These are phyloP conservation scores for Graphilbum ipis-grandicollis DNA, from an alignment of 2,329 filamentous ascomycete species.

Conservation along the genomic window DNA sequence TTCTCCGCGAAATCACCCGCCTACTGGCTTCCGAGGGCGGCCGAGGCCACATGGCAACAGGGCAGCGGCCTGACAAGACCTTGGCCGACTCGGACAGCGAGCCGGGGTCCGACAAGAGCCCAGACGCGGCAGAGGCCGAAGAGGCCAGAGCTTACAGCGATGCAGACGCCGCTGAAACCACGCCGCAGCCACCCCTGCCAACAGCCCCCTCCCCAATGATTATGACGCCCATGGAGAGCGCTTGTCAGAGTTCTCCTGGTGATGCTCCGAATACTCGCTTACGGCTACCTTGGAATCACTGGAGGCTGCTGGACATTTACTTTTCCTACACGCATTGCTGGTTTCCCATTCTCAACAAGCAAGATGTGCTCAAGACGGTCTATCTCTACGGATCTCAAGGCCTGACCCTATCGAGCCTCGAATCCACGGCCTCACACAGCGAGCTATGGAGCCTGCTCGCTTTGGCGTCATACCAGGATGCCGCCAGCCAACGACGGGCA, in stretches of 20 bases:
- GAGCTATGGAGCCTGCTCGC: constrained; percentile 44
- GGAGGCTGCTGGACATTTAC: constrained; percentile 51
- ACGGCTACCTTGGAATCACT: constrained; percentile 33
- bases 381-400: constrained; percentile 17
- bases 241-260: too few species aligned
- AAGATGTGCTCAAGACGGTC: constrained; percentile 34
- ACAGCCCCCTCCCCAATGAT: too few species aligned
- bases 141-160: too few species aligned
- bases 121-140: too few species aligned
- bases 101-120: too few species aligned
- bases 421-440: constrained; percentile 10
- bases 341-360: constrained; percentile 57
- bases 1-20: constrained; percentile 45
- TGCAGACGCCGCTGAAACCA: too few species aligned
- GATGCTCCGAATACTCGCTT: background rate
- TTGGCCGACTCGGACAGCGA: too few species aligned
- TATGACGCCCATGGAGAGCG: too few species aligned
- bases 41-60: too few species aligned
- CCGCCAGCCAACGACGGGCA: constrained; percentile 8
- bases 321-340: constrained; percentile 62
- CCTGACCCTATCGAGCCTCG: background rate
- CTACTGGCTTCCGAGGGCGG: constrained; percentile 36
- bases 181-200: too few species aligned
- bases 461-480: constrained; percentile 37
- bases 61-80: too few species aligned